Conservation (phyloP, 2,329 filamentous ascomycete genomes). For the Cordyceps fumosorosea region DNA sequence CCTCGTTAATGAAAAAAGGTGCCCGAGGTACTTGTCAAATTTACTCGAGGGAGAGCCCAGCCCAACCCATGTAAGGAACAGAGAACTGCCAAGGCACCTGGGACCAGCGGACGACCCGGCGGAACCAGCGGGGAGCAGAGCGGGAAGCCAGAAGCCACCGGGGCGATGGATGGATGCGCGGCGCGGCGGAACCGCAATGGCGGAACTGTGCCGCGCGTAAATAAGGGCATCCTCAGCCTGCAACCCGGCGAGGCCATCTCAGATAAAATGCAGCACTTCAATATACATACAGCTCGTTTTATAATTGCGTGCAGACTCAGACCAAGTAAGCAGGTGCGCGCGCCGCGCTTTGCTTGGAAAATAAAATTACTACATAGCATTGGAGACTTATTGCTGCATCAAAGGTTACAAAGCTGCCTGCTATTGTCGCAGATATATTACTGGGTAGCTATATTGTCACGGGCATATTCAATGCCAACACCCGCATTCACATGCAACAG, state of each 20-base stretch:
- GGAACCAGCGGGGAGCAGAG: neutral
- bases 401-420: neutral
- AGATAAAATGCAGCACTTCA: no score
- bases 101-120: neutral
- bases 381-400: neutral
- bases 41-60: no score
- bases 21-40: no score
- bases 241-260: no score
- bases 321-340: no score
- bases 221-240: neutral
- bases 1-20: no score
- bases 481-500: neutral
- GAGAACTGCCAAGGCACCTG: slow-evolving; percentile 4
- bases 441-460: neutral
- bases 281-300: no score
- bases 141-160: no score
- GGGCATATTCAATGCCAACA: neutral
- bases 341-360: neutral
- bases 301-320: no score
- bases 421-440: neutral
- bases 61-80: neutral
- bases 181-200: neutral
- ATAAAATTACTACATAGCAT: neutral
- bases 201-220: neutral
- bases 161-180: neutral